These are phyloP conservation scores for Glaciozyma antarctica DNA, from an alignment of 768 basidiomycete species.

Conservation along the genomic window DNA sequence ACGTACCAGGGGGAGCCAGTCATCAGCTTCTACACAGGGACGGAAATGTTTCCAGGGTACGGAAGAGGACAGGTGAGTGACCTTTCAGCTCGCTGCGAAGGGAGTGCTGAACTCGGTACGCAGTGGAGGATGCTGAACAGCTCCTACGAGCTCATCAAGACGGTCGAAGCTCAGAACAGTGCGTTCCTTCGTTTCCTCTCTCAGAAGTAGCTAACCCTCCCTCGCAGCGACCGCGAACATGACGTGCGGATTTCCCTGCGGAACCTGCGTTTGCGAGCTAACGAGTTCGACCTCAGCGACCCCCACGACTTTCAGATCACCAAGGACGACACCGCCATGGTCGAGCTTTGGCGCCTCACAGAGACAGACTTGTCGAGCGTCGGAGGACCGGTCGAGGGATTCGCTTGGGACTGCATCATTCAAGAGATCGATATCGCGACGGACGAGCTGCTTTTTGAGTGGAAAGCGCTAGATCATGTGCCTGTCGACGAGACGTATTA, in stretches of 20 bases:
- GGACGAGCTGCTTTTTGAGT: slow-evolving; percentile 33
- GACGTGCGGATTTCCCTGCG: too few species aligned
- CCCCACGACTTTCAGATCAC: slow-evolving; percentile 11
- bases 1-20: slow-evolving; percentile 24
- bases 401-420: slow-evolving; percentile 25
- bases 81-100: not conserved
- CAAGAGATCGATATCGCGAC: slow-evolving; percentile 35
- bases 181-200: not conserved
- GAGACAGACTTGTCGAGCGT: slow-evolving; percentile 16
- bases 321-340: slow-evolving; percentile 32
- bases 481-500: slow-evolving; percentile 29
- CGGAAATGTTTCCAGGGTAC: not conserved
- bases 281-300: not conserved
- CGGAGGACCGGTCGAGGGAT: slow-evolving; percentile 20
- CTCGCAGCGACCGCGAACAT: too few species aligned
- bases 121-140: not conserved
- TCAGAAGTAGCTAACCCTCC: not conserved
- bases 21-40: slow-evolving; percentile 31
- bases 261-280: not conserved
- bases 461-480: slow-evolving; percentile 35
- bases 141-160: not conserved
- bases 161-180: too few species aligned
- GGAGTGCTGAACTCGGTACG: not conserved
- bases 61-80: not conserved
- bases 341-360: slow-evolving; percentile 17